These are phyloP conservation scores for Lagenaria siceraria DNA, from an alignment of 306 rosid species.

Conservation along the genomic window DNA sequence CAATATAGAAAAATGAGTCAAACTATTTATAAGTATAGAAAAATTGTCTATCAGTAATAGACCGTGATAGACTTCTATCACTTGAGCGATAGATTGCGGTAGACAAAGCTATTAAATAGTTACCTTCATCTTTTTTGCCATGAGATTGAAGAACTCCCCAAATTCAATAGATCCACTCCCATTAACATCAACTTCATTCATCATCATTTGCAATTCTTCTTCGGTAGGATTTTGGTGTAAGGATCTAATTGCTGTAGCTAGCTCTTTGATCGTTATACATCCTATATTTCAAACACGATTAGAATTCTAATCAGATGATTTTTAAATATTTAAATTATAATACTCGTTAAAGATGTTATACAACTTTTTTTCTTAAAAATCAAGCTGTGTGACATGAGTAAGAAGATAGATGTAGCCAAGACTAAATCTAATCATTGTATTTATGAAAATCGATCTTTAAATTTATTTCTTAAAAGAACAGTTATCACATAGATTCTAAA, in stretches of 20 bases:
- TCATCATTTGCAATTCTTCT: background rate
- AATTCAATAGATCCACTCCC: background rate
- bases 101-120: background rate
- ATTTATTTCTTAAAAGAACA: background rate
- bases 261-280: background rate
- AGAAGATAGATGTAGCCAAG: too few relatives aligned
- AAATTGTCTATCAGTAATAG: too few relatives aligned
- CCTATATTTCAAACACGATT: background rate
- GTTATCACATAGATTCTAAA: background rate
- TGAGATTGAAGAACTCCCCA: constrained; percentile 1
- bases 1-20: too few relatives aligned
- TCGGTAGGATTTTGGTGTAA: background rate
- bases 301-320: background rate
- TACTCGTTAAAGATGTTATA: too few relatives aligned
- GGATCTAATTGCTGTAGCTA: background rate
- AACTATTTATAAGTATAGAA: too few relatives aligned
- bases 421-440: too few relatives aligned
- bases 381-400: too few relatives aligned
- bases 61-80: too few relatives aligned
- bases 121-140: background rate
- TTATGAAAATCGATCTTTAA: background rate
- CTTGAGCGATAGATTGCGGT: too few relatives aligned
- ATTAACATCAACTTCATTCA: constrained; percentile 3
- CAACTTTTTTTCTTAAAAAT: too few relatives aligned
- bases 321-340: too few relatives aligned